These are phyloP conservation scores for Sarocladiaceae sp. DNA, from an alignment of 2,329 filamentous ascomycete genomes.

Conservation along the genomic window DNA sequence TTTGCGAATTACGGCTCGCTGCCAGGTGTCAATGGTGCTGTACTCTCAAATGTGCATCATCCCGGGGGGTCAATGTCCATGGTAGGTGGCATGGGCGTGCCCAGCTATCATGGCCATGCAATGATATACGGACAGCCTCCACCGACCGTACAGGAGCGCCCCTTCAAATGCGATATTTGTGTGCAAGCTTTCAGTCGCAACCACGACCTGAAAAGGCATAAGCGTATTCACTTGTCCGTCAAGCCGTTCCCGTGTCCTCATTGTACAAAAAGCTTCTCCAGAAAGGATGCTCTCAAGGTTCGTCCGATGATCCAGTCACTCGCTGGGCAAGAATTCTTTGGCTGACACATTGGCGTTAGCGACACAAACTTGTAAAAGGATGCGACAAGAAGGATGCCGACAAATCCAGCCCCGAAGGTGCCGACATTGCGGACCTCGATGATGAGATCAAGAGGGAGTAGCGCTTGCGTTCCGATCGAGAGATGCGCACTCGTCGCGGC, in stretches of 20 bases:
- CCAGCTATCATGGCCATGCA: constrained; percentile 53
- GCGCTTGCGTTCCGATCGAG: no score
- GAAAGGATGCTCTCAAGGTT: constrained; percentile 97
- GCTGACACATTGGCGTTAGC: constrained; percentile 29
- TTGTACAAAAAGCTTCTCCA: constrained; percentile 94
- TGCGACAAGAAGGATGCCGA: constrained; percentile 39
- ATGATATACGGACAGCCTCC: constrained; percentile 49
- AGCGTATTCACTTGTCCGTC: constrained; percentile 88
- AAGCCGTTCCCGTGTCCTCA: constrained; percentile 91
- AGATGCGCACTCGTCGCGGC: neutral
- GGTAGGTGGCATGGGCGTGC: constrained; percentile 54
- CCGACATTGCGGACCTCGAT: neutral
- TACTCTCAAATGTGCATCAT: constrained; percentile 75
- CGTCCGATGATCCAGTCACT: constrained; percentile 19
- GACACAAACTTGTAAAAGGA: constrained; percentile 61
- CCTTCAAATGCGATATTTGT: constrained; percentile 92
- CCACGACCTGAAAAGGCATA: constrained; percentile 93
- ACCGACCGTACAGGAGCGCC: constrained; percentile 57
- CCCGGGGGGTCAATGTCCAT: constrained; percentile 69
- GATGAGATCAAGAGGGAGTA: constrained; percentile 7
- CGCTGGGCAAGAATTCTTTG: constrained; percentile 11
- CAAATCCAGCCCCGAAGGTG: neutral
- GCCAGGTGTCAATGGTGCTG: constrained; percentile 59
- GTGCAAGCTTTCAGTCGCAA: constrained; percentile 93
- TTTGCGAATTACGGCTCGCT: constrained; percentile 37